Evolutionary conservation across 2,329 filamentous ascomycete species (phyloP).

Genomic region (Nemania abortiva): DNA sequence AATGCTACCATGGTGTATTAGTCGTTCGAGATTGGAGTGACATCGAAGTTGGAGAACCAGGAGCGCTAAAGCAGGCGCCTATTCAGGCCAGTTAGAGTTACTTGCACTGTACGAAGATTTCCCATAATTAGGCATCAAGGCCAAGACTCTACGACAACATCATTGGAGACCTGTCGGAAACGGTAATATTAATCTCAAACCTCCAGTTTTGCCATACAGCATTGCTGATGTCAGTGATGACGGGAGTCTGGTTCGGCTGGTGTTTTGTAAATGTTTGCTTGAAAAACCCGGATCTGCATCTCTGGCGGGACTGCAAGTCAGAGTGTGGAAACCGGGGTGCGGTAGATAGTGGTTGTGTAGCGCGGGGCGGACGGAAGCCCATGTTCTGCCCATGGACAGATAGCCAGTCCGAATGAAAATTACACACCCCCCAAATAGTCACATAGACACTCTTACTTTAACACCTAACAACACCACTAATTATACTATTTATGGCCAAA

Average conservation of each 20-base stretch:
- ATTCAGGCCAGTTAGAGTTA: background rate
- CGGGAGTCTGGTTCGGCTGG: slow-evolving; percentile 3
- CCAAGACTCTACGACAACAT: slow-evolving; percentile 1
- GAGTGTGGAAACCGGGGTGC: slow-evolving; percentile 14
- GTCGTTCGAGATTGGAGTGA: slow-evolving; percentile 9
- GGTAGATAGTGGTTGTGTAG: slow-evolving; percentile 7
- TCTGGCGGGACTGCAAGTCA: background rate
- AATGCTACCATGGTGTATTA: slow-evolving; percentile 7
- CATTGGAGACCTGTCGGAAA: background rate
- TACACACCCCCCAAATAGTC: too few relatives aligned
- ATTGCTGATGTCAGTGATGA: slow-evolving; percentile 2
- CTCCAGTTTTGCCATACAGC: background rate
- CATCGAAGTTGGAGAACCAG: slow-evolving; percentile 12
- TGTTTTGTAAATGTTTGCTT: background rate
- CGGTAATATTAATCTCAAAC: background rate
- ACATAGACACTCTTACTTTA: too few relatives aligned
- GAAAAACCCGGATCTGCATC: background rate
- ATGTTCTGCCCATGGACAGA: too few relatives aligned
- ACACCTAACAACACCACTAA: too few relatives aligned
- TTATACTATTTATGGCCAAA: too few relatives aligned
- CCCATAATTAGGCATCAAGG: background rate
- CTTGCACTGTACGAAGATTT: background rate
- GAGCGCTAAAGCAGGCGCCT: slow-evolving; percentile 6
- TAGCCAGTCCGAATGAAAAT: too few relatives aligned
- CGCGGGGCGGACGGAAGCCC: slow-evolving; percentile 11